These are phyloP conservation scores for Ustilago xerochloae DNA, from an alignment of 1,284 basidiomycete genomes.

Conservation along the genomic window DNA sequence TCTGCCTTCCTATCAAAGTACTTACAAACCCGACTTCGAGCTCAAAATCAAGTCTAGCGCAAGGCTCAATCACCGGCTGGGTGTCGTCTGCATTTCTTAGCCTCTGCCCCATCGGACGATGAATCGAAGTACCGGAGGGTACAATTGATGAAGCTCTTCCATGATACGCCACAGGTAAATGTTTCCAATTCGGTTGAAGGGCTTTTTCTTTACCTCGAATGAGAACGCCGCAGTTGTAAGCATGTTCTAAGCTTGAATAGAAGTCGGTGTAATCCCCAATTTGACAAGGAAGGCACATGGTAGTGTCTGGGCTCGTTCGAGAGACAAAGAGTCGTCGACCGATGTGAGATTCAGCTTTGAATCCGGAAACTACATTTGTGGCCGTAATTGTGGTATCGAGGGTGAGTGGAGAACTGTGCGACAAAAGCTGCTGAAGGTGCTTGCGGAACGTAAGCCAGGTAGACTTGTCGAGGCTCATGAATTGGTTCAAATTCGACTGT, in stretches of 20 bases:
- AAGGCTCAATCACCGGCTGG: constrained; percentile 30
- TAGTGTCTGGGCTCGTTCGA: not conserved
- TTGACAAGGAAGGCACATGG: constrained; percentile 35
- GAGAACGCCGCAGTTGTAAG: constrained; percentile 33
- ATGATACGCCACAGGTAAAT: constrained; percentile 56
- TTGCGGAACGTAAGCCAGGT: constrained; percentile 23
- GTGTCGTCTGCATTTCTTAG: constrained; percentile 17
- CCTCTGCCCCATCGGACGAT: constrained; percentile 45
- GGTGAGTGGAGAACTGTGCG: not conserved
- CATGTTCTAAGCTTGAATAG: constrained; percentile 52
- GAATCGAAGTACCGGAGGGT: constrained; percentile 26
- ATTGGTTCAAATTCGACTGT: constrained; percentile 38
- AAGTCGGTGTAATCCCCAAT: constrained; percentile 58
- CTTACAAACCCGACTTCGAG: constrained; percentile 54
- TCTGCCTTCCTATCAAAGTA: not conserved
- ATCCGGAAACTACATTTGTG: not conserved
- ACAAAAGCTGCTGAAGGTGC: constrained; percentile 32
- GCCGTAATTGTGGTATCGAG: not conserved
- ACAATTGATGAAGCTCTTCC: constrained; percentile 47
- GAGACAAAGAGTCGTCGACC: constrained; percentile 3
- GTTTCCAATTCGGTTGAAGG: constrained; percentile 31
- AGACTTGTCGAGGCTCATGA: constrained; percentile 18
- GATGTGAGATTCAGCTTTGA: not conserved
- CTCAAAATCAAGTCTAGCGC: constrained; percentile 52
- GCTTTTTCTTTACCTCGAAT: constrained; percentile 21